A percentile compares a stretch with the other conserved stretches of the same genome.
phyloP scores from a whole-genome alignment of 768 basidiomycete species.

The Pilatotrama ljubarskyi region DNA sequence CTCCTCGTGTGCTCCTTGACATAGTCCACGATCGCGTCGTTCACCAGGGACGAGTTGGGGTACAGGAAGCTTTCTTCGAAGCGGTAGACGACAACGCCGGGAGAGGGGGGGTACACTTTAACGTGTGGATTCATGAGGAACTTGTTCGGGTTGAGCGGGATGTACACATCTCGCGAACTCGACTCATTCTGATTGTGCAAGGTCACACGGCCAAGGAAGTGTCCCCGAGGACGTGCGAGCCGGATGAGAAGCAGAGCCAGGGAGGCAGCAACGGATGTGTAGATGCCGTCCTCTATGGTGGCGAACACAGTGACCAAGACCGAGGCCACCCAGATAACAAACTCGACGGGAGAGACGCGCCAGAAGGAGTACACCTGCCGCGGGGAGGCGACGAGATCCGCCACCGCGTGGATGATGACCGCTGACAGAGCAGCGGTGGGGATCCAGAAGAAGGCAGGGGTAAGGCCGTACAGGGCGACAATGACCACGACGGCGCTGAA shows the following conservation, averaged over 20 bases:
- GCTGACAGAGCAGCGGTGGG: slow-evolving; percentile 79
- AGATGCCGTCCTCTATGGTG: slow-evolving; percentile 88
- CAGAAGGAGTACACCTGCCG: slow-evolving; percentile 83
- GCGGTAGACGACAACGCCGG: slow-evolving; percentile 88
- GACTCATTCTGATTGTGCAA: slow-evolving; percentile 30
- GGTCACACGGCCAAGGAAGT: slow-evolving; percentile 85
- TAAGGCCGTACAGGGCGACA: slow-evolving; percentile 90
- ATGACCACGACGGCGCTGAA: slow-evolving; percentile 84
- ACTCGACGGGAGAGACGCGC: slow-evolving; percentile 91
- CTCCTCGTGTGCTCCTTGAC: slow-evolving; percentile 76
- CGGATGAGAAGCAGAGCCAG: slow-evolving; percentile 83
- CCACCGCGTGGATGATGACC: slow-evolving; percentile 90
- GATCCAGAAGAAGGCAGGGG: slow-evolving; percentile 88
- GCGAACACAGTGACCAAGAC: slow-evolving; percentile 89
- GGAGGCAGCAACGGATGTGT: slow-evolving; percentile 77
- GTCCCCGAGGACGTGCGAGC: slow-evolving; percentile 81
- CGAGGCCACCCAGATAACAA: slow-evolving; percentile 82
- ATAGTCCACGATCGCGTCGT: slow-evolving; percentile 73
- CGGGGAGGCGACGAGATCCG: slow-evolving; percentile 83
- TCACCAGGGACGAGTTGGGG: slow-evolving; percentile 70
- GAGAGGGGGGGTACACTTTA: slow-evolving; percentile 72
- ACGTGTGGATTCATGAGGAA: slow-evolving; percentile 69
- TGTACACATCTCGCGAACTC: slow-evolving; percentile 71
- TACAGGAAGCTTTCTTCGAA: slow-evolving; percentile 89
- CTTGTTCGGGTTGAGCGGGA: slow-evolving; percentile 64